phyloP scores from a whole-genome alignment of 1,284 basidiomycete genomes.

The Polyporus tsugae region DNA sequence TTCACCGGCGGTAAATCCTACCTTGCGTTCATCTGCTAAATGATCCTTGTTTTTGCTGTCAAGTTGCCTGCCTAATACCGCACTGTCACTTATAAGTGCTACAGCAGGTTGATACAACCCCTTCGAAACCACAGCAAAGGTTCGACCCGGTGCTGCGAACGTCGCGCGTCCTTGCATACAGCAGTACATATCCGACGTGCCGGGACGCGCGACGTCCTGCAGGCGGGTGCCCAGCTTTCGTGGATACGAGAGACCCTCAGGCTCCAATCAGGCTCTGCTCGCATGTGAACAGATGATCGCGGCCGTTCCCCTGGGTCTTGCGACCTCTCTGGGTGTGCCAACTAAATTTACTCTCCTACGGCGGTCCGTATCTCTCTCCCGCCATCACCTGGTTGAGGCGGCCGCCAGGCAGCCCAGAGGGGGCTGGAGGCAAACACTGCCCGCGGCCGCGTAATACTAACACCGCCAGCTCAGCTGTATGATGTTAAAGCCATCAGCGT shows the following conservation, averaged over 20 bases:
- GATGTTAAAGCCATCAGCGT: not conserved
- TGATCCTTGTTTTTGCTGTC: not conserved
- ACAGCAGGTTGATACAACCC: not conserved
- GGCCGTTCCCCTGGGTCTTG: not conserved
- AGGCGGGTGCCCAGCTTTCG: not conserved
- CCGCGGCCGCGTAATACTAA: not conserved
- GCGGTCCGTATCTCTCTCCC: not conserved
- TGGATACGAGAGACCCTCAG: not conserved
- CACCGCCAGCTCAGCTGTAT: not conserved
- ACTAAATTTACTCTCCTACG: not conserved
- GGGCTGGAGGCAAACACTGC: not conserved
- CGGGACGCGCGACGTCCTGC: not conserved
- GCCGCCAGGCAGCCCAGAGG: not conserved
- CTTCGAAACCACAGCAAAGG: not conserved
- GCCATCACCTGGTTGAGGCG: not conserved
- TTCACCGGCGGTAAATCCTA: not conserved
- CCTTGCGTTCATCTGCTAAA: not conserved
- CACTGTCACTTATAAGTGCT: not conserved
- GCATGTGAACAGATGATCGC: not conserved
- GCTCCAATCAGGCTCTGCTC: not conserved
- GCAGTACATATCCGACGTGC: too few relatives aligned
- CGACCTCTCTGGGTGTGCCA: not conserved
- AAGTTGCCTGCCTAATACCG: not conserved
- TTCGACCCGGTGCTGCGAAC: not conserved
- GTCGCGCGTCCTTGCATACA: not conserved